These are phyloP conservation scores for Anthoceros angustus DNA, from an alignment of 225 moss, liverwort and hornwort genomes.

Conservation along the genomic window DNA sequence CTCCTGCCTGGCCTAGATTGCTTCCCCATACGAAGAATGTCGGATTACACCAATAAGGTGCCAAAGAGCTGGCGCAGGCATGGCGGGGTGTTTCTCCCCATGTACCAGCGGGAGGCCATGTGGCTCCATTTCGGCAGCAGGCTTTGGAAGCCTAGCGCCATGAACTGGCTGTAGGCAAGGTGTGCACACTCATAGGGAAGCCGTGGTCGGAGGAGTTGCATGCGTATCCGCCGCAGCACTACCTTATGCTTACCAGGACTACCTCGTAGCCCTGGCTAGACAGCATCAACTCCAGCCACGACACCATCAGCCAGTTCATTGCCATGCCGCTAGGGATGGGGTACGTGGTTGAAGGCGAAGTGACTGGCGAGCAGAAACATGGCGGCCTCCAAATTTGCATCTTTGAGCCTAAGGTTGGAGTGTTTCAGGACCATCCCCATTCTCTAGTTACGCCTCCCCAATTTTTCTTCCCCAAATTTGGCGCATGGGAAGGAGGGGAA, in stretches of 20 bases:
- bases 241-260: not conserved
- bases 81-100: not conserved
- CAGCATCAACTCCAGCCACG: conserved; percentile 1
- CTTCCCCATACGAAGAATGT: not conserved
- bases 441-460: not conserved
- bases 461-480: too few relatives aligned
- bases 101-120: conserved; percentile 5
- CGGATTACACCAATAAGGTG: not conserved
- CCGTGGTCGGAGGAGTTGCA: not conserved
- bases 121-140: not conserved
- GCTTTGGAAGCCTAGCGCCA: not conserved
- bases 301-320: not conserved
- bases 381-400: not conserved
- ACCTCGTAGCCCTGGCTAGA: not conserved
- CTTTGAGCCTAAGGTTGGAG: not conserved
- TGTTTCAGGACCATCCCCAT: not conserved
- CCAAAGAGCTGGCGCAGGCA: not conserved
- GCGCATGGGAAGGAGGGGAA: too few relatives aligned
- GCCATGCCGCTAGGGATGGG: conserved; percentile 2
- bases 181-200: not conserved
- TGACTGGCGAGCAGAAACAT: conserved; percentile 1
- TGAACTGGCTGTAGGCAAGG: not conserved
- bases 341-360: not conserved
- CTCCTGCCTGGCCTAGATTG: not conserved
- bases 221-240: not conserved